These are phyloP conservation scores for Prototheca wickerhamii DNA, from an alignment of 163 green algal genomes.

Conservation along the genomic window DNA sequence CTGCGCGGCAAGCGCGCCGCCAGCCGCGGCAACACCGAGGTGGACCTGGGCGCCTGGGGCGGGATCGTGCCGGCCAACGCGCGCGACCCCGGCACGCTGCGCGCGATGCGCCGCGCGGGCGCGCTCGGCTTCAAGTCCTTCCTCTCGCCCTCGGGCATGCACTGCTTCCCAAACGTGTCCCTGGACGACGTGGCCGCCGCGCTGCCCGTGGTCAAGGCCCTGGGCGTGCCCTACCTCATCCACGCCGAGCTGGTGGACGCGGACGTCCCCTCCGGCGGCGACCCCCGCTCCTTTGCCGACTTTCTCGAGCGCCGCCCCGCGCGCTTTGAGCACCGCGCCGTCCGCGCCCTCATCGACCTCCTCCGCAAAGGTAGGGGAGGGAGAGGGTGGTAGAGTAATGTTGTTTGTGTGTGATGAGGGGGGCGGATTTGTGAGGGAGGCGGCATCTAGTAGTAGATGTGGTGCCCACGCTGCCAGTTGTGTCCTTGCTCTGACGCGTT, in stretches of 20 bases:
- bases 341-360: slow-evolving; percentile 56
- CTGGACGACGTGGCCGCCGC: slow-evolving; percentile 53
- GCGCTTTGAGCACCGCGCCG: slow-evolving; percentile 68
- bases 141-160: slow-evolving; percentile 82
- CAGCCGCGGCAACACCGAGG: slow-evolving; percentile 35
- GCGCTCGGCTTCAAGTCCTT: slow-evolving; percentile 93
- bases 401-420: no score
- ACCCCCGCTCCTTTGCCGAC: slow-evolving; percentile 46
- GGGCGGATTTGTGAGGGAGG: no score
- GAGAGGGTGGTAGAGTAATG: neutral
- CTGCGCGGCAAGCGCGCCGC: slow-evolving; percentile 52
- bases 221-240: slow-evolving; percentile 66
- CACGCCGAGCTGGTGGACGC: slow-evolving; percentile 72
- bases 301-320: slow-evolving; percentile 63
- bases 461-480: no score
- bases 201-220: slow-evolving; percentile 62
- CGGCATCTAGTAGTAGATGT: no score
- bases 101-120: slow-evolving; percentile 57
- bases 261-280: slow-evolving; percentile 10
- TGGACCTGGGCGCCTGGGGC: slow-evolving; percentile 81
- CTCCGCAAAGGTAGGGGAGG: slow-evolving; percentile 27
- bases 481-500: no score
- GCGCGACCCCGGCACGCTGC: slow-evolving; percentile 41
- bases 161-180: slow-evolving; percentile 74
- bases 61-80: slow-evolving; percentile 80